These are phyloP conservation scores for Arachis hypogaea DNA, from an alignment of 306 rosid species.

Conservation along the genomic window DNA sequence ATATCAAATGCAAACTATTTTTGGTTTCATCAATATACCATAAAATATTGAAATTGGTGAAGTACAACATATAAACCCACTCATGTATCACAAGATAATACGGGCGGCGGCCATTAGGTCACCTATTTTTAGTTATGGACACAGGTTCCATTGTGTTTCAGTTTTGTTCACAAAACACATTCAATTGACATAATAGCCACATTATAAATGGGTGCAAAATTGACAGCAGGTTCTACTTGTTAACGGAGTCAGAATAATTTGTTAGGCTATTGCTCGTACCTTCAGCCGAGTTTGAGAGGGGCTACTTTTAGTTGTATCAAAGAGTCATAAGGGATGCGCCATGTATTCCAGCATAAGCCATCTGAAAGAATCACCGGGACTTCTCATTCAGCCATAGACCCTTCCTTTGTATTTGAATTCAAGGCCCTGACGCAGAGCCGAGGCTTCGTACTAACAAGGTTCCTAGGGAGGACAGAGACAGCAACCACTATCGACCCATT, in stretches of 20 bases:
- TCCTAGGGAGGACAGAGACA: conserved; percentile 77
- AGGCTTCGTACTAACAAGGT: conserved; percentile 76
- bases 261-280: conserved; percentile 2
- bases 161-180: conserved; percentile 27
- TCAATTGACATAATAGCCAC: conserved; percentile 25
- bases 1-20: background rate
- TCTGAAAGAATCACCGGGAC: conserved; percentile 4
- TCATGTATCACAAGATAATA: no score
- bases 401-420: conserved; percentile 55
- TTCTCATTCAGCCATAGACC: conserved; percentile 46
- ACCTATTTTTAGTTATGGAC: no score
- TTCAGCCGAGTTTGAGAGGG: conserved; percentile 12
- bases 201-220: conserved; percentile 27
- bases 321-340: conserved; percentile 31
- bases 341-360: conserved; percentile 31
- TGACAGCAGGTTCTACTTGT: conserved; percentile 13
- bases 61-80: background rate
- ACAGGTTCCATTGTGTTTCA: conserved; percentile 10
- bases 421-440: conserved; percentile 69
- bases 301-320: conserved; percentile 24
- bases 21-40: background rate
- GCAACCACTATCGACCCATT: conserved; percentile 65
- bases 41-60: background rate
- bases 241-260: conserved; percentile 15
- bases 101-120: no score